Evolutionary conservation across 345 rosid genomes (phyloP), one percentile per base, ranked within the genome.

Genomic region (Leavenworthia alabamica): DNA sequence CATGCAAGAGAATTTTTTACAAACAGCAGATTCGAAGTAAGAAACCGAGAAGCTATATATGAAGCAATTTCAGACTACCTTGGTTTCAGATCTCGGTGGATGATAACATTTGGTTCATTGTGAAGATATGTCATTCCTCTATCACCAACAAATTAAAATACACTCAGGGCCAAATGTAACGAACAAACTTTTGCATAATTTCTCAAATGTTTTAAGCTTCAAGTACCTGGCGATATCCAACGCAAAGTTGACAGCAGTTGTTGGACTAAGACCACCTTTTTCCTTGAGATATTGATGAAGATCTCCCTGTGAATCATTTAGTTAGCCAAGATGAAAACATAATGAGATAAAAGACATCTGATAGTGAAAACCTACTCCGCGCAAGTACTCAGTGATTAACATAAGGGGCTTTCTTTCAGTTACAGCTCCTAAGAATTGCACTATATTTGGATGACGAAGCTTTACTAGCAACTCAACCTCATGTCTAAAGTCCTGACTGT

Each of bases 91-190:
- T 92, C 98, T 64, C 97, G 75, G 68, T 93, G 99, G 75, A 93
- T 74, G 53, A 93, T 85, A 70, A 93, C 99, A 76, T 93, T 89
- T 22, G 99, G 99, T 60, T 93, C 99, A 76, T 84, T 93, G 74
- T 93, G 99, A 67, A 93, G 91, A 83, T 85, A 93, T 22, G 99
- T 89, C 94, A 93, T 89, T 63, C 99, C 99, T 75, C 99, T 93
- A 87, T 28, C 56, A 44, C 64, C 43, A 70, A 13, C 7, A 54
- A 28, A 65, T 19, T 37, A 33, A 45, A 44, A 42, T 56, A 62
- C 33, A 63, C 26, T 54, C 19, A 55, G 52, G n/a, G 51, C 44
- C 45, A 55, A 2, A 13, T 20, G n/a, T 23, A 61, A 60, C 4
- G 20, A 12, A 46, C 14, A 64, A 4, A 43, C n/a, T 43, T 62